phyloP scores from a whole-genome alignment of 495 filamentous ascomycete species.

The Tuber calosporum region DNA sequence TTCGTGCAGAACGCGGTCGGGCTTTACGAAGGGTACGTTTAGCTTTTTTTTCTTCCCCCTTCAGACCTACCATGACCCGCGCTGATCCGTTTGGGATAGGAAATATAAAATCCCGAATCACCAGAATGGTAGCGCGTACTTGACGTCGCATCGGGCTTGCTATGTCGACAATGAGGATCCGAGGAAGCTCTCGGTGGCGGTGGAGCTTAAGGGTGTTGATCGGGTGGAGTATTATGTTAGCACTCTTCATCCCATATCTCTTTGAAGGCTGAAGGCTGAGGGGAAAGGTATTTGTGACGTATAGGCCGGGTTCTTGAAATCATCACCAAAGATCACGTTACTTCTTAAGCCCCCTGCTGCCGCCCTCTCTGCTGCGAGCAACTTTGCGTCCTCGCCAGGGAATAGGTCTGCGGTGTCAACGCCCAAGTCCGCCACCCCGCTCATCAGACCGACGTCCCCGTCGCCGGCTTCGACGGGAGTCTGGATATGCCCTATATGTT shows the following conservation, averaged over 20 bases:
- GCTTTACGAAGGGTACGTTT: conserved; percentile 86
- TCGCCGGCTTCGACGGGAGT: conserved; percentile 56
- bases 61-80: conserved; percentile 8
- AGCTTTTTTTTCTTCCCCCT: conserved; percentile 6
- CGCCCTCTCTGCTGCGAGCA: conserved; percentile 45
- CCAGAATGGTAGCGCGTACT: conserved; percentile 90
- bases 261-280: not conserved
- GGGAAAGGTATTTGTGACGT: conserved; percentile 26
- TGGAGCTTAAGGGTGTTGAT: conserved; percentile 87
- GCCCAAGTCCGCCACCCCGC: conserved; percentile 48
- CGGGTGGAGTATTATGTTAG: conserved; percentile 80
- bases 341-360: conserved; percentile 60
- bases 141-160: conserved; percentile 89
- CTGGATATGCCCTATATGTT: conserved; percentile 98
- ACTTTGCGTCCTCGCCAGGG: conserved; percentile 46
- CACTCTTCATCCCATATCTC: not conserved
- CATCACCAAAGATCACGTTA: conserved; percentile 85
- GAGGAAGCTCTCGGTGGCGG: conserved; percentile 71
- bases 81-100: conserved; percentile 46
- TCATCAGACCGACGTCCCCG: conserved; percentile 48
- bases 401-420: conserved; percentile 48
- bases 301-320: conserved; percentile 89
- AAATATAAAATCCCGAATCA: conserved; percentile 93
- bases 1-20: conserved; percentile 97
- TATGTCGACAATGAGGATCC: conserved; percentile 90